Percentiles rank a stretch among this genome's conserved stretches.
These are phyloP conservation scores for Senna siamea DNA, from an alignment of 306 rosid genomes.

Conservation along the genomic window DNA sequence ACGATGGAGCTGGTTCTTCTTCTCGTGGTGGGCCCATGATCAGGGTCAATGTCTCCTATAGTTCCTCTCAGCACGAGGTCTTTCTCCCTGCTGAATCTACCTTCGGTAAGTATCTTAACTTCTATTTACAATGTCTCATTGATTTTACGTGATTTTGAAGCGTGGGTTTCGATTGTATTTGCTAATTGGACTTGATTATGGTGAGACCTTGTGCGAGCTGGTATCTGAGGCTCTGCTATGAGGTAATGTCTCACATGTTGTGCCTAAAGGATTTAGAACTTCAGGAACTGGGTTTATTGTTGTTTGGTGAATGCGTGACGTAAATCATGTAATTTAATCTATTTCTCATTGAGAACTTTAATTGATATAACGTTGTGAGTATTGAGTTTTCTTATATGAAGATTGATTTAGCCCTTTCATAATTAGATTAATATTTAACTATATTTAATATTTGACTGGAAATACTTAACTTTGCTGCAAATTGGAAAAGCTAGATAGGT, in stretches of 20 bases:
- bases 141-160: conserved; percentile 13
- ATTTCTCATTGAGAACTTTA: not conserved
- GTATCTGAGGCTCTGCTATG: not conserved
- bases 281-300: not conserved
- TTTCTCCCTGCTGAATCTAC: conserved; percentile 45
- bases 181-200: not conserved
- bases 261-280: not conserved
- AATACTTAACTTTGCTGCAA: not conserved
- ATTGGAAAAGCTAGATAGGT: not conserved
- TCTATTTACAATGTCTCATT: not conserved
- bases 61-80: conserved; percentile 42
- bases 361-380: not conserved
- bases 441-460: not conserved
- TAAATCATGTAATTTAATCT: not conserved
- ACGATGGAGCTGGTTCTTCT: conserved; percentile 3
- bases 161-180: not conserved
- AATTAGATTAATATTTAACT: not conserved
- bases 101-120: conserved; percentile 41
- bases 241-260: not conserved
- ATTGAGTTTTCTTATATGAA: not conserved
- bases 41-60: conserved; percentile 35
- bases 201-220: not conserved
- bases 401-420: not conserved
- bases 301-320: not conserved
- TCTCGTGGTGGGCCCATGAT: conserved; percentile 34